Base-by-base conservation (phyloP, 192 early-diverging fungal genomes). In the Umbelopsis sp. region DNA sequence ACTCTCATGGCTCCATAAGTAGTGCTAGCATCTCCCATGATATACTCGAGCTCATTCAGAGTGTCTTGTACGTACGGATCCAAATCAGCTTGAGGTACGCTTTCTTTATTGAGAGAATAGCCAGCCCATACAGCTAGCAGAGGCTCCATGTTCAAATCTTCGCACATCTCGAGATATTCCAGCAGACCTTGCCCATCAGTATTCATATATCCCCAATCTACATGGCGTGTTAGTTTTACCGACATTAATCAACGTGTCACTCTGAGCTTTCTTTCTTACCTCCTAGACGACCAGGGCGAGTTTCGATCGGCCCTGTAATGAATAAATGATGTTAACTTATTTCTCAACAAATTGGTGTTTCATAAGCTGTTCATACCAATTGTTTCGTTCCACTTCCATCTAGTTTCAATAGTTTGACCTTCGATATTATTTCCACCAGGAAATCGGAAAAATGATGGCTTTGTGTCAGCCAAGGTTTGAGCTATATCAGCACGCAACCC, bases 361-460 rank as follows among this genome's bases (percentile, higher is more conserved):
- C 2, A 41, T 4, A 44, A 30, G n/a, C 37, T 41, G 5, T 41
- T 3, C 64, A n/a, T 66, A 66, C 64, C 72, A 35, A 74, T 64
- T 1, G 72, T 74, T 35, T 74, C 72, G 20, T 74, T 70, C 72
- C 72, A 74, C 33, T 74, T 71, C 72, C 65, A 74, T 49, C 72
- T 30, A 13, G 21, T 18, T 33, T 46, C 4, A 35, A 37, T 41
- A 5, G 21, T 71, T 12, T 22, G 13, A 35, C 72, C 72, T 44
- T 74, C 66, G 20, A 74, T 25, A 23, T 74, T 70, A 46, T 67
- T 74, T 69, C 72, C 72, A 22, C 72, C 72, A 23, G 72, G 72
- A 48, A 74, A 74, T 12, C 72, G 68, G 35, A 74, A 74, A 46
- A 74, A 71, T 5, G 64, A 64, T 11, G 72, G 72, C 21, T 69